Percentiles rank a stretch among this genome's conserved stretches.
Conservation (phyloP, 495 filamentous ascomycete genomes). For the Apodospora peruviana region DNA sequence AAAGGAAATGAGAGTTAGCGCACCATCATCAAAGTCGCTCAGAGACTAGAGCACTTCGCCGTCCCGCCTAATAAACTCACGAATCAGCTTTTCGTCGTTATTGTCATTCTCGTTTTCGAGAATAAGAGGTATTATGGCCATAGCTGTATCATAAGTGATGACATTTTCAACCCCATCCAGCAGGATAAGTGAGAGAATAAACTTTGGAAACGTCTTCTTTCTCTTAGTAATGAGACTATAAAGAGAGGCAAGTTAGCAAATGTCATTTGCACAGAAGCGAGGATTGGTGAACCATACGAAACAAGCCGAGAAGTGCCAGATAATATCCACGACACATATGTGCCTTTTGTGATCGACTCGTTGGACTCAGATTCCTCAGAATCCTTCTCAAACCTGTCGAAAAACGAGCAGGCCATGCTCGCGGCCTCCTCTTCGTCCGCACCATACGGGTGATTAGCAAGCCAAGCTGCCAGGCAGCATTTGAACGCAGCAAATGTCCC, state of each 20-base stretch:
- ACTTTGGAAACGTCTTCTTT: slow-evolving; percentile 6
- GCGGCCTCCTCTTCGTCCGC: slow-evolving; percentile 27
- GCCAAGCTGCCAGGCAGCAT: slow-evolving; percentile 33
- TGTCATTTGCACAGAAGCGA: not conserved
- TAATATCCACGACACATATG: slow-evolving; percentile 22
- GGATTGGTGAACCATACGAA: too few relatives aligned
- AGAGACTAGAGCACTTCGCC: too few relatives aligned
- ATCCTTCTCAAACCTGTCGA: slow-evolving; percentile 25
- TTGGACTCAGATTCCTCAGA: slow-evolving; percentile 11
- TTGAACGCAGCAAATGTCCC: slow-evolving; percentile 37
- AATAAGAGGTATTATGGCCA: slow-evolving; percentile 3
- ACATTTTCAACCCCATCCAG: not conserved
- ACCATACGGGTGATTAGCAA: slow-evolving; percentile 31
- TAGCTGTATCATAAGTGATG: slow-evolving; percentile 1
- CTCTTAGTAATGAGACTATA: slow-evolving; percentile 13
- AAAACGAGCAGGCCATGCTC: slow-evolving; percentile 24
- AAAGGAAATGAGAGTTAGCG: too few relatives aligned
- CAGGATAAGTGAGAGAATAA: slow-evolving; percentile 9
- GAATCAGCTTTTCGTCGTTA: too few relatives aligned
- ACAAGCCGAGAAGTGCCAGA: slow-evolving; percentile 11
- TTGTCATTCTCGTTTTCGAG: slow-evolving; percentile 18
- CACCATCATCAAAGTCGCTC: too few relatives aligned
- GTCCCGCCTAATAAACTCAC: too few relatives aligned
- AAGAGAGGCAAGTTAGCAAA: slow-evolving; percentile 3
- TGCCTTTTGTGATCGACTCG: slow-evolving; percentile 10